Base-by-base conservation (phyloP, 176 grass and related monocot genomes). In the Oryza longistaminata region DNA sequence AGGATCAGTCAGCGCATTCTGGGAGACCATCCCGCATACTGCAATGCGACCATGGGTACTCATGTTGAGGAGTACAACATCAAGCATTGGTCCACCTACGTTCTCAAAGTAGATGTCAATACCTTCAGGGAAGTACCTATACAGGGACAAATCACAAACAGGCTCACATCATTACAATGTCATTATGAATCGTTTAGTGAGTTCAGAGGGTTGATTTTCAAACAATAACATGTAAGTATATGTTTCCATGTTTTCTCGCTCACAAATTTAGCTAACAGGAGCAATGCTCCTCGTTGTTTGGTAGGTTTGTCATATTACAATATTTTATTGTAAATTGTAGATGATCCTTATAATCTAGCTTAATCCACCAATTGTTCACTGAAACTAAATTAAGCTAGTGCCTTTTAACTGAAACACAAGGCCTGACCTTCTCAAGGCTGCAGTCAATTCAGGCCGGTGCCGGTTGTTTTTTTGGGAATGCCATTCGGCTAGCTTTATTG, bases 51-150 rank as follows among this genome's bases (percentile, higher is more conserved):
- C 90, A 0, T 87, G 83, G 7, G 29, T 21, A 44, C 92, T 46
- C 94, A 97, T 97, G 85, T 92, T 94, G 62, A 85, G 73, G 3
- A 97, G 83, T 53, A 86, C 94, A 0, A 90, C 94, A 65, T 97
- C 89, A 9, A 97, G 87, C 91, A 90, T 92, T 4, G 46, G 19
- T 1, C 94, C 94, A 7, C 92, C 94, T 8, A 97, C 88, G n/a
- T 97, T 97, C 35, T 97, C 94, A 13, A 94, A 97, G 89, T 97
- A 94, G 85, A 94, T 94, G 67, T 97, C 94, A 35, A 97, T 90
- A 17, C 94, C 94, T 45, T 92, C 71, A 6, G 91, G 94, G 42
- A 97, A 93, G 68, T 88, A 88, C 82, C 94, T 96, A 76, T 1
- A 72, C 22, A 75, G 0, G 4, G 9, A 45, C 49, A 45, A 40